Conservation (phyloP, 2,329 filamentous ascomycete genomes). For the Purpureocillium takamizusanense region DNA sequence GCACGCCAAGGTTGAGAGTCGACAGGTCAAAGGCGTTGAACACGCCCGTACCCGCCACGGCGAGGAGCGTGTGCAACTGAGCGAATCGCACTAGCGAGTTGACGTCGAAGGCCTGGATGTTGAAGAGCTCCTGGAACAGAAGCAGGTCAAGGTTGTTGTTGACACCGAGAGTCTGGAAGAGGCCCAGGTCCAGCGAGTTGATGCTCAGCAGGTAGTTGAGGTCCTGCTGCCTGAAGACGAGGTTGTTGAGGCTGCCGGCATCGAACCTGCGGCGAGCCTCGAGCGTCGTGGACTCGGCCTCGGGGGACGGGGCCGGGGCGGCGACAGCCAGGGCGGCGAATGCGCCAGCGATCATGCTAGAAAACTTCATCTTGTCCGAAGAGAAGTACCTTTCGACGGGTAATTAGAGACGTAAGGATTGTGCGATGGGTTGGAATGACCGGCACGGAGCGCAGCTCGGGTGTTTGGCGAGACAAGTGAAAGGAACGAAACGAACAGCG, state of each 20-base stretch:
- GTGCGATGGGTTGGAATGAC: neutral
- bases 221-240: conserved; percentile 30
- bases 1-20: conserved; percentile 13
- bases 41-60: conserved; percentile 18
- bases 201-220: conserved; percentile 36
- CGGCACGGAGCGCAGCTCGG: conserved; percentile 4
- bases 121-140: conserved; percentile 31
- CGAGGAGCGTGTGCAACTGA: conserved; percentile 29
- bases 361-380: conserved; percentile 37
- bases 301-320: conserved; percentile 24
- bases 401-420: neutral
- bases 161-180: conserved; percentile 27
- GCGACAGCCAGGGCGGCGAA: conserved; percentile 35
- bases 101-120: conserved; percentile 29
- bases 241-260: conserved; percentile 27
- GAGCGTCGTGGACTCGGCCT: conserved; percentile 18
- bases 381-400: neutral
- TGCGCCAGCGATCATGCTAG: conserved; percentile 32
- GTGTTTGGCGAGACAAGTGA: conserved; percentile 8
- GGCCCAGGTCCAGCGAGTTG: conserved; percentile 35
- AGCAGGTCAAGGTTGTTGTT: conserved; percentile 37
- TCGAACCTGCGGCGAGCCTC: conserved; percentile 28
- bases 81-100: conserved; percentile 29
- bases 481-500: conserved; percentile 13
- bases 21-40: conserved; percentile 20